Conservation (phyloP, 768 basidiomycete genomes). For the Cystobasidium ongulense region DNA sequence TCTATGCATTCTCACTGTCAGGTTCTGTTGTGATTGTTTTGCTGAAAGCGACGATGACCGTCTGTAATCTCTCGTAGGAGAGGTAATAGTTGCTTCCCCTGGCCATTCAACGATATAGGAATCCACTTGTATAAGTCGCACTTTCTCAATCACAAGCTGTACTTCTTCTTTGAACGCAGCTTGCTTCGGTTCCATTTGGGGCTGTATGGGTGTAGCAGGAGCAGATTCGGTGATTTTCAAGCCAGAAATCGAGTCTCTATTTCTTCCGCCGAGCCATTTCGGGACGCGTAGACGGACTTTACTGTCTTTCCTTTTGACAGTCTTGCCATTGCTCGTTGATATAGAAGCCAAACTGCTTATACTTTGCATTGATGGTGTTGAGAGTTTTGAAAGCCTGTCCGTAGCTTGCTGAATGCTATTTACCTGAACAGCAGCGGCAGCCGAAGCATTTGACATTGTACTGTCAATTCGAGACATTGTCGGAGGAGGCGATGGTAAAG, state of each 20-base stretch:
- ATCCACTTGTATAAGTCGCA: conserved; percentile 16
- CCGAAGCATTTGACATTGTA: background rate
- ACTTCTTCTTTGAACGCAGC: background rate
- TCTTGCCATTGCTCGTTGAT: background rate
- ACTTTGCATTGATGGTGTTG: background rate
- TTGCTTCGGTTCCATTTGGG: background rate
- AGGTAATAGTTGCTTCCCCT: conserved; percentile 2
- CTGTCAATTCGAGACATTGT: background rate
- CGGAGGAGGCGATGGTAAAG: background rate
- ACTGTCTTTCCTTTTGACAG: conserved; percentile 18
- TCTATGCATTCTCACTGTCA: background rate
- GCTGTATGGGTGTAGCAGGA: background rate
- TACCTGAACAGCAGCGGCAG: background rate
- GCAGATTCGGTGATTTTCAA: background rate
- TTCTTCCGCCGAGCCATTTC: conserved; percentile 16
- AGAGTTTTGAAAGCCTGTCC: conserved; percentile 13
- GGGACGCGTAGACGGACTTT: conserved; percentile 22
- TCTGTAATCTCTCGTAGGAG: background rate
- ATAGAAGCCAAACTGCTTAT: background rate
- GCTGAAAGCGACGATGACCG: background rate
- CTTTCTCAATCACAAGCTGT: conserved; percentile 22
- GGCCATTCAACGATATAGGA: conserved; percentile 16
- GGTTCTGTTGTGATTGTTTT: background rate
- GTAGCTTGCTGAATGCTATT: background rate
- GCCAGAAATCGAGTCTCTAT: background rate